Percentiles rank a stretch among this genome's conserved stretches.
Evolutionary conservation across 2,329 filamentous ascomycete genomes (phyloP).

Genomic region (Ramularia endophylla): DNA sequence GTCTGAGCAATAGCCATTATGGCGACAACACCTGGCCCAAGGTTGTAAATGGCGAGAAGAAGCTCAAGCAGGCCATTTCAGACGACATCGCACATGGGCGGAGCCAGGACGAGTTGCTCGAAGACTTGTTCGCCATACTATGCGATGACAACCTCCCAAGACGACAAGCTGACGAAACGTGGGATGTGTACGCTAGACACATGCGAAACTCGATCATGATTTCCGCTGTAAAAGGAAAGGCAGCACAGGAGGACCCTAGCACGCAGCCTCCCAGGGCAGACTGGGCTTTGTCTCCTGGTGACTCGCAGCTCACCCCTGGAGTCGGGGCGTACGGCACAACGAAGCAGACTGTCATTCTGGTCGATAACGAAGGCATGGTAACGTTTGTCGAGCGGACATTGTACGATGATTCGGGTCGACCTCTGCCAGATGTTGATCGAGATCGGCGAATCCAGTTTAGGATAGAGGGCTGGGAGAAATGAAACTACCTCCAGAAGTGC

Average conservation of each 20-base stretch:
- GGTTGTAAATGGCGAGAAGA: slow-evolving; percentile 51
- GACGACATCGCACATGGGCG: slow-evolving; percentile 35
- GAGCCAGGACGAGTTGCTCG: slow-evolving; percentile 46
- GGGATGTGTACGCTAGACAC: slow-evolving; percentile 51
- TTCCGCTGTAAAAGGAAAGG: slow-evolving; percentile 48
- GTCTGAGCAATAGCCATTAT: slow-evolving; percentile 57
- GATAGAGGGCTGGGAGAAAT: slow-evolving; percentile 38
- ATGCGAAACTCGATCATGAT: slow-evolving; percentile 57
- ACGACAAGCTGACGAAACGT: slow-evolving; percentile 42
- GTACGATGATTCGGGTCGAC: slow-evolving; percentile 48
- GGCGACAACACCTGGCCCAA: slow-evolving; percentile 58
- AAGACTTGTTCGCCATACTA: slow-evolving; percentile 48
- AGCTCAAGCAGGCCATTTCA: slow-evolving; percentile 46
- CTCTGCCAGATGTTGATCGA: slow-evolving; percentile 41
- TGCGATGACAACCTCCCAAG: slow-evolving; percentile 51
- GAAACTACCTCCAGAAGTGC: too few relatives aligned
- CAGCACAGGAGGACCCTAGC: slow-evolving; percentile 32
- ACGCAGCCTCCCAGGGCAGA: slow-evolving; percentile 35
- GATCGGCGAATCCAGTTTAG: slow-evolving; percentile 45
- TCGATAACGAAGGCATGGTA: slow-evolving; percentile 49
- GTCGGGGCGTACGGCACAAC: slow-evolving; percentile 56
- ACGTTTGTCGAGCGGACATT: slow-evolving; percentile 59
- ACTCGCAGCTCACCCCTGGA: slow-evolving; percentile 19
- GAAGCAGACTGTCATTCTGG: slow-evolving; percentile 57
- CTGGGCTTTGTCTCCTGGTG: slow-evolving; percentile 9